Base-by-base conservation (phyloP, 2,329 filamentous ascomycete genomes). In the Pseudophaeomoniella oleicola region DNA sequence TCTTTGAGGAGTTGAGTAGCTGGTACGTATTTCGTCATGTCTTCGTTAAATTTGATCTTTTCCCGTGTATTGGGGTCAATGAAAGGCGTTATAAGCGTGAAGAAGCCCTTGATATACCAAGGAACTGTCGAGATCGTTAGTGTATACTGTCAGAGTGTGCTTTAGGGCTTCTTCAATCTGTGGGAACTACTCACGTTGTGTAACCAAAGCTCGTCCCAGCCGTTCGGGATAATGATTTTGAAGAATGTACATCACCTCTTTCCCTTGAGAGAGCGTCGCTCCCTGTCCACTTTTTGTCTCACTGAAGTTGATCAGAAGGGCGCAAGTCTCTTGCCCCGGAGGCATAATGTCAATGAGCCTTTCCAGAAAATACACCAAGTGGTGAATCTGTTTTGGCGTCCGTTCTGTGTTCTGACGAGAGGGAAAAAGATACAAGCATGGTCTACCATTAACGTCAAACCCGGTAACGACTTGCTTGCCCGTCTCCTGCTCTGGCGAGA, bases 1-100 rank as follows among this genome's bases (percentile, higher is more conserved):
- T 77, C 69, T 49, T 76, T 79, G 78, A 85, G 81, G 37, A 98
- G 72, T 56, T 96, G 88, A 50, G 78, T 69, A 5, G 76, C 60
- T 4, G 86, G 86, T 14, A 98, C 80, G 55, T 86, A 85, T 46
- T 81, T 67, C 47, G 70, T 71, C 65, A 94, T 78, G 53, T 92
- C 81, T 57, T 94, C 86, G 66, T 96, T 94, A 70, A 94, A 94
- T 64, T 90, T 92, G 64, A 98, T 78, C 68, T 98, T 98, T 52
- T 90, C 78, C 40, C 82, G 77, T 6, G 90, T 98, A 50, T 87
- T 65, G 5, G 90, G 90, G 59, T 98, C 90, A 61, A 98, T 94
- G 61, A 98, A 94, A 29, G 88, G 86, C 3, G 77, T 86, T 60
- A 98, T 87, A 50, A 94, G 66, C 61, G 93, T 94, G 71, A 96